Base-by-base conservation (phyloP, 495 filamentous ascomycete genomes). In the Talaromyces liani region DNA sequence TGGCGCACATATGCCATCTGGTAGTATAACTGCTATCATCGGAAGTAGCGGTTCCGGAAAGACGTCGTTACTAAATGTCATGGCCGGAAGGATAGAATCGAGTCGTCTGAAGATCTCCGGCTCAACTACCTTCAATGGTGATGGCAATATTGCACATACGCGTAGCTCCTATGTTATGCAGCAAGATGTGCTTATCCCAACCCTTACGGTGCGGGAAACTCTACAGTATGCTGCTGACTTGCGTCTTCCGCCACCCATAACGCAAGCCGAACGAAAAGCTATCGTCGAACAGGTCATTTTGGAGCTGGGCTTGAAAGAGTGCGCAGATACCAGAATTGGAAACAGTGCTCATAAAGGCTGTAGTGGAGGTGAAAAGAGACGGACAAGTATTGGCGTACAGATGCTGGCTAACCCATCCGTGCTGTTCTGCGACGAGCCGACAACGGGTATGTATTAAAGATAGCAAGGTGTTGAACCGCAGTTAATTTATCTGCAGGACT, bases 111-210 rank as follows among this genome's bases (percentile, higher is more conserved):
- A 78, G 16, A 79, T 80, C 22, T 73, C 73, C 10, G 88, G 88
- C 2, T 67, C 66, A 1, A 81, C 82, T 0, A 81, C 77, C 0
- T 89, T 86, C 68, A 89, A 88, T 68, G 82, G 76, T 2, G 67
- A 73, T 55, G 61, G 76, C 22, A 73, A 84, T n/a, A 71, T 87
- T 18, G 72, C 79, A 12, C 78, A 70, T 60, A 73, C 86, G 10
- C 75, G 84, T 29, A 85, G 85, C 65, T 85, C 88, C 64, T 91
- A 90, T 72, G 85, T 91, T 16, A 89, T 90, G 85, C 89, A 91
- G 67, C 85, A 91, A 59, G 89, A 92, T 71, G 79, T 90, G 49
- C 73, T 91, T 4, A 76, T 91, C 1, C 85, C 88, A 0, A 86
- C 86, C 0, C 70, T 92, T 36, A 91, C 89, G 1, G 88, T 92